Percentiles rank a stretch among this genome's conserved stretches.
Conservation (phyloP, 2,329 filamentous ascomycete species). For the Metarhizium robertsii region DNA sequence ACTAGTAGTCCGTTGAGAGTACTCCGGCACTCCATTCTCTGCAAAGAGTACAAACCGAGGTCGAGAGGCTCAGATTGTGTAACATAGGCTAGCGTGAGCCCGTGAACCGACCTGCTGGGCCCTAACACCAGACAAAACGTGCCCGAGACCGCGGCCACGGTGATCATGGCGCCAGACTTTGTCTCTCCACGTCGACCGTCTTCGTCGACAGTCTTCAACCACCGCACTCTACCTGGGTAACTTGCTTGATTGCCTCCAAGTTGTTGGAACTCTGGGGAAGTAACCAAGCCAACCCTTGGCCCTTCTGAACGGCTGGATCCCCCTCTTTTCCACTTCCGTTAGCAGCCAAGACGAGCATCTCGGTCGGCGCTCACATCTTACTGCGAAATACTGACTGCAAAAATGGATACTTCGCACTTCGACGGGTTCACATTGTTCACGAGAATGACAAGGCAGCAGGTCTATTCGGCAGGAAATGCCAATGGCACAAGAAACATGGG, state of each 20-base stretch:
- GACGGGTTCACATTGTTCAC: background rate
- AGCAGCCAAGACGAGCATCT: background rate
- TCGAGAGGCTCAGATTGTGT: conserved; percentile 3
- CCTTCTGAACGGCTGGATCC: background rate
- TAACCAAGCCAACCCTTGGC: background rate
- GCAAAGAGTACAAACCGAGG: background rate
- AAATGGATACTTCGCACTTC: background rate
- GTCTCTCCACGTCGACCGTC: background rate
- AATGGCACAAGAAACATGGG: background rate
- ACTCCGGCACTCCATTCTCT: background rate
- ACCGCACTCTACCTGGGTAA: background rate
- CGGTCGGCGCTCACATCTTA: background rate
- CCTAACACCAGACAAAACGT: conserved; percentile 5
- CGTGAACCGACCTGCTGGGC: conserved; percentile 6
- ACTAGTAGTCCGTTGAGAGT: background rate
- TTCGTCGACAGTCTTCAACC: background rate
- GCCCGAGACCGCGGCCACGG: conserved; percentile 3
- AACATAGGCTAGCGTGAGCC: conserved; percentile 8
- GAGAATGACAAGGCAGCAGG: background rate
- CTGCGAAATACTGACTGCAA: background rate
- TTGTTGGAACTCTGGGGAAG: background rate
- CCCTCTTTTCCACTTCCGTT: background rate
- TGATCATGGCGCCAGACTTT: background rate
- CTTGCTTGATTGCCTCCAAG: background rate
- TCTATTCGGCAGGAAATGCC: background rate